Conservation (phyloP, 805 yeast genomes). For the Metschnikowia borealis region DNA sequence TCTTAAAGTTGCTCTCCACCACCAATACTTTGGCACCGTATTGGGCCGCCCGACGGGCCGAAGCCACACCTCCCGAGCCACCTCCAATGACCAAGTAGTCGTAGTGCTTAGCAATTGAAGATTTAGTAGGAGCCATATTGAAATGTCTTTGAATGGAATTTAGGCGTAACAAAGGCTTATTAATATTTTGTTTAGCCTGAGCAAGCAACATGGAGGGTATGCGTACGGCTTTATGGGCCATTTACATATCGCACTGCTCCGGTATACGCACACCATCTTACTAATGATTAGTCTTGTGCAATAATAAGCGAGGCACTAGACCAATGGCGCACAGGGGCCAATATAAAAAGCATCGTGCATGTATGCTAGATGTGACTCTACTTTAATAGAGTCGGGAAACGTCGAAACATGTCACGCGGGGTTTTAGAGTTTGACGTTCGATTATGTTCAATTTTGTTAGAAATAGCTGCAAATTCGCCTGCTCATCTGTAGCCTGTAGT, state of each 20-base stretch:
- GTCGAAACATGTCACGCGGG: too few species aligned
- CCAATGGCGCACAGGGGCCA: too few species aligned
- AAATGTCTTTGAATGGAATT: conserved; percentile 29
- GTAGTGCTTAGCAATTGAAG: conserved; percentile 50
- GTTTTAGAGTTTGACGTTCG: too few species aligned
- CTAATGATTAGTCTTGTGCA: background rate
- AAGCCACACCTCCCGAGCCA: conserved; percentile 99
- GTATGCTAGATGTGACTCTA: too few species aligned
- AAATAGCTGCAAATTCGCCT: too few species aligned
- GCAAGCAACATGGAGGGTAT: conserved; percentile 10
- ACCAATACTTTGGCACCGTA: conserved; percentile 86
- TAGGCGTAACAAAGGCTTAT: conserved; percentile 14
- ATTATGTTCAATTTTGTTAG: too few species aligned
- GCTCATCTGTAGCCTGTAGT: too few species aligned
- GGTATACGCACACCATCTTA: conserved; percentile 7
- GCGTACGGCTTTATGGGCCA: background rate
- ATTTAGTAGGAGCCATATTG: conserved; percentile 52
- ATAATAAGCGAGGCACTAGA: background rate
- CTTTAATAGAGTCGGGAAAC: too few species aligned
- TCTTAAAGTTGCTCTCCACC: conserved; percentile 64
- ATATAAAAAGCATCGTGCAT: too few species aligned
- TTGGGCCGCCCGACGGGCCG: conserved; percentile 92
- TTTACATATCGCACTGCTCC: background rate
- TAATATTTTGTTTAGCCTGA: conserved; percentile 7
- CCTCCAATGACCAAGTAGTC: conserved; percentile 97